phyloP scores from a whole-genome alignment of 139 green algal species.

The Coccomyxa sp. region DNA sequence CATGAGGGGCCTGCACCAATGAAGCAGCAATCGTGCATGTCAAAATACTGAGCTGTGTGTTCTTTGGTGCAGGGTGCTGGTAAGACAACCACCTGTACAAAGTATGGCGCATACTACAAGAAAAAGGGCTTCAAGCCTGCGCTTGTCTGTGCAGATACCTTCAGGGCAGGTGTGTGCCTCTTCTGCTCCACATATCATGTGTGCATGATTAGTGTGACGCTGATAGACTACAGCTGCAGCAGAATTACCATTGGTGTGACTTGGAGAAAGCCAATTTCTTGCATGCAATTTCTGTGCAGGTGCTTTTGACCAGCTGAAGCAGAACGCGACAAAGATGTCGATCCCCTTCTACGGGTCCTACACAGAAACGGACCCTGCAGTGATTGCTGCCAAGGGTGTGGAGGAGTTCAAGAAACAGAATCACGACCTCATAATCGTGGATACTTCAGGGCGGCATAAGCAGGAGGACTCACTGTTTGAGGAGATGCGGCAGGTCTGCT shows the following conservation, averaged over 20 bases:
- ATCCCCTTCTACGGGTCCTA: constrained; percentile 92
- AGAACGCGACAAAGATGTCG: constrained; percentile 94
- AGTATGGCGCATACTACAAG: constrained; percentile 95
- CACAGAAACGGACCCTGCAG: constrained; percentile 91
- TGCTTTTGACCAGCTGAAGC: constrained; percentile 97
- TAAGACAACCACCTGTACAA: constrained; percentile 98
- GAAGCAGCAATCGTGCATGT: not conserved
- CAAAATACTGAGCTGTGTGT: not conserved
- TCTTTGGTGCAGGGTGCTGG: constrained; percentile 69
- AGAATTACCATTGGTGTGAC: too few species aligned
- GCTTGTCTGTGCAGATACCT: constrained; percentile 98
- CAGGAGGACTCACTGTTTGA: constrained; percentile 98
- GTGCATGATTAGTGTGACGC: too few species aligned
- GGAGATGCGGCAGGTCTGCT: constrained; percentile 86
- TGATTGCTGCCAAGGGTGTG: constrained; percentile 90
- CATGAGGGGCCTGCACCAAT: not conserved
- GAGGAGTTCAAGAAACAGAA: constrained; percentile 73
- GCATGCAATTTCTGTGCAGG: constrained; percentile 32
- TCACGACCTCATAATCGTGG: constrained; percentile 96
- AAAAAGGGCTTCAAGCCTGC: constrained; percentile 95
- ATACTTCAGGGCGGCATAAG: constrained; percentile 94
- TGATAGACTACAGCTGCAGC: too few species aligned
- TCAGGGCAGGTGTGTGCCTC: constrained; percentile 68
- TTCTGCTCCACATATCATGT: not conserved
- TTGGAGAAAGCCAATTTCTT: not conserved